Evolutionary conservation across 257 asterid genomes (phyloP).

Genomic region (Fraxinus americana): DNA sequence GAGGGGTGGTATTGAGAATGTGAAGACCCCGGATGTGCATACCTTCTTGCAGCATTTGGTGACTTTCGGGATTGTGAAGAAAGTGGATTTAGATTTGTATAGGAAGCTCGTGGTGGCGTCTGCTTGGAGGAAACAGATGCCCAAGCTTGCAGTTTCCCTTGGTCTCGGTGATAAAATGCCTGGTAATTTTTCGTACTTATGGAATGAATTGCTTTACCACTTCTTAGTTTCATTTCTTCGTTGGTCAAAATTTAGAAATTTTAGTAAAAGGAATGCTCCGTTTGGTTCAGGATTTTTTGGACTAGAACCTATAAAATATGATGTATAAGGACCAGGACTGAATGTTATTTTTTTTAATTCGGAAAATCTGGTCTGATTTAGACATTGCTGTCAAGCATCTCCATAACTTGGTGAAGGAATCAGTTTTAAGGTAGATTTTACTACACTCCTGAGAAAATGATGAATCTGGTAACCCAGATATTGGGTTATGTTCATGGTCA

Average conservation of each 20-base stretch:
- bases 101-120: slow-evolving; percentile 97
- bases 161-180: slow-evolving; percentile 95
- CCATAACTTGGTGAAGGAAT: background rate
- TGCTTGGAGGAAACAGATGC: slow-evolving; percentile 99
- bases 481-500: background rate
- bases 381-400: background rate
- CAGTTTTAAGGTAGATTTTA: background rate
- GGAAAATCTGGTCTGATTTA: slow-evolving; percentile 18
- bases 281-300: background rate
- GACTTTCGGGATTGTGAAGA: slow-evolving; percentile 88
- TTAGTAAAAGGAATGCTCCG: background rate
- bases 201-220: background rate
- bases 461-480: background rate
- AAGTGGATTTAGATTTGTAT: slow-evolving; percentile 82
- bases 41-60: slow-evolving; percentile 98
- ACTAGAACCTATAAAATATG: background rate
- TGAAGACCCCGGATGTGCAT: slow-evolving; percentile 95
- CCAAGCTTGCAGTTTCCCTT: slow-evolving; percentile 90
- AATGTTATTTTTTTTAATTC: background rate
- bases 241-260: background rate
- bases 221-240: background rate
- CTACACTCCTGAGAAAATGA: background rate
- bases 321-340: background rate
- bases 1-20: slow-evolving; percentile 96
- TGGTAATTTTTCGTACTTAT: slow-evolving; percentile 49